Percentiles rank a stretch among this genome's conserved stretches.
Evolutionary conservation across 257 asterid genomes (phyloP).

Genomic region (Penstemon eatonii): DNA sequence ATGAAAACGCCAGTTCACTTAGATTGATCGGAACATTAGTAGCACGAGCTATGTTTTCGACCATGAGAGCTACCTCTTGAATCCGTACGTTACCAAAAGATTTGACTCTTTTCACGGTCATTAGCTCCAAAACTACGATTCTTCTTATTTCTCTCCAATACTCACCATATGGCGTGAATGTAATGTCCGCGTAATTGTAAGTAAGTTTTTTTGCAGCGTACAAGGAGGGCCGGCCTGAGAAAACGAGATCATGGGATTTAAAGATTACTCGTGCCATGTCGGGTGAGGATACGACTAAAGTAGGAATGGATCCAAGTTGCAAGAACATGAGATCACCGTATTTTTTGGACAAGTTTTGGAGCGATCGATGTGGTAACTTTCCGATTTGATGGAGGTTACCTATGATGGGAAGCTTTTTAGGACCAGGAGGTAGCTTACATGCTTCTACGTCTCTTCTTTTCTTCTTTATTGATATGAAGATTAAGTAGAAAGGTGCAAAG

Average conservation of each 20-base stretch:
- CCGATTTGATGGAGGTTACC: conserved; percentile 51
- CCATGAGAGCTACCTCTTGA: conserved; percentile 34
- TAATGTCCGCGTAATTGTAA: conserved; percentile 17
- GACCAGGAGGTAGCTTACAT: conserved; percentile 34
- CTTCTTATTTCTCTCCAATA: conserved; percentile 40
- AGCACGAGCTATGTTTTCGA: conserved; percentile 7
- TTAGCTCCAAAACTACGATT: conserved; percentile 32
- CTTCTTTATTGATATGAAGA: conserved; percentile 2
- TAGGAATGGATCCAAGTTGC: conserved; percentile 36
- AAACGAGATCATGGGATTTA: conserved; percentile 35
- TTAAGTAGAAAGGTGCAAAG: not conserved
- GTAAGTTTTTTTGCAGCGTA: not conserved
- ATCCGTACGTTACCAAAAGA: conserved; percentile 36
- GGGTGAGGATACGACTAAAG: conserved; percentile 36
- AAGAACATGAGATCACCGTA: conserved; percentile 44
- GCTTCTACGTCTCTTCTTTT: not conserved
- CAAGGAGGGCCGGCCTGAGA: conserved; percentile 33
- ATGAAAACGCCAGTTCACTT: conserved; percentile 27
- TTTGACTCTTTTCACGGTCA: conserved; percentile 36
- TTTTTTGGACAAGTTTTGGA: conserved; percentile 27
- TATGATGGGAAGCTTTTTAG: conserved; percentile 38
- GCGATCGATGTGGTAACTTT: conserved; percentile 39
- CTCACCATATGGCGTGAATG: conserved; percentile 35
- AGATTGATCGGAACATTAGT: conserved; percentile 22
- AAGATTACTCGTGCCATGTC: conserved; percentile 34